Evolutionary conservation across 2,329 filamentous ascomycete genomes (phyloP), one percentile per base, ranked within the genome.

Genomic region (Beauveria varroae): DNA sequence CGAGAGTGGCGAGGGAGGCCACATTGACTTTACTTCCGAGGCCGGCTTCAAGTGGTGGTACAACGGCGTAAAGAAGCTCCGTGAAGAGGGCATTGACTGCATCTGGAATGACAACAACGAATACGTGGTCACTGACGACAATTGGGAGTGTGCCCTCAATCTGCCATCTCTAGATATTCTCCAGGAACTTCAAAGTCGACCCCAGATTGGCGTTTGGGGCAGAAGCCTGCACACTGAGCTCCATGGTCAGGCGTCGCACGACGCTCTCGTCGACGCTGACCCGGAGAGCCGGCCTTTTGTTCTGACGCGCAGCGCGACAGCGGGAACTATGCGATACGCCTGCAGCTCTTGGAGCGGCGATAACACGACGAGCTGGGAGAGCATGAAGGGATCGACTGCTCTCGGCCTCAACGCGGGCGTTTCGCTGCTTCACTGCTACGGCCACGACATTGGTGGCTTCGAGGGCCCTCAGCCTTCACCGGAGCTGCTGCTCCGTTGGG

Each of bases 61-160:
- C 63, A 76, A 88, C 1, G 87, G 88, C 1, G 83, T 89, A 9
- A 80, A 82, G 62, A 80, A 79, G 55, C 76, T 91, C 1, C 84
- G 84, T 60, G 74, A 81, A 28, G 74, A 83, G 9, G 87, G 87
- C 1, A 87, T 91, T 61, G 87, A 90, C 65, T 87, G 81, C 53
- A 89, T 90, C 74, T 91, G 88, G 88, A 91, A 91, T 65, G 88
- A 91, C 69, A 91, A 91, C 72, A 91, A 90, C 65, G 88, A 91
- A 70, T 91, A 90, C 70, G 86, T 84, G 0, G 78, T 89, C 3
- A 80, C 85, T 0, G 78, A 83, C 63, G 88, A 91, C 63, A 76
- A 81, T 26, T 90, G 87, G 87, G 73, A 83, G 61, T 81, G 85
- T 57, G 81, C 83, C 0, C 75, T 89, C 0, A 78, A 85, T 1